Conservation (phyloP, 345 rosid genomes). For the Dipteronia dyeriana region DNA sequence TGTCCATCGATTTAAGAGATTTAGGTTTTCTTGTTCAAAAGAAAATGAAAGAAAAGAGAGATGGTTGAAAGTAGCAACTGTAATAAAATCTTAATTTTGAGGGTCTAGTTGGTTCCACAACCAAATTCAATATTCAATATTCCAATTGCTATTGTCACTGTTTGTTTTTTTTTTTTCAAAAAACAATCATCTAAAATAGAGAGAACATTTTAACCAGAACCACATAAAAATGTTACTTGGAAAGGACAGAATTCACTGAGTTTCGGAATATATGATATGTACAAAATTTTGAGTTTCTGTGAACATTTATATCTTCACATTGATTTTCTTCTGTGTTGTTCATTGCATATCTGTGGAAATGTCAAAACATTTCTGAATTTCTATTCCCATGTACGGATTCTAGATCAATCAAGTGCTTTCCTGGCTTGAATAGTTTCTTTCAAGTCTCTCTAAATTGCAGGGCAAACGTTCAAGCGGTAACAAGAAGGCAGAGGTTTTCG, state of each 20-base stretch:
- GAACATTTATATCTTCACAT: not conserved
- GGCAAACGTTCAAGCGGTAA: not conserved
- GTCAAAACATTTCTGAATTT: not conserved
- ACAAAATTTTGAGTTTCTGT: not conserved
- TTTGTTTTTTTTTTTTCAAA: not conserved
- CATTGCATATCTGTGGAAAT: not conserved
- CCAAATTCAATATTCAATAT: not conserved
- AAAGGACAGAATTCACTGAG: not conserved
- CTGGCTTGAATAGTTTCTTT: not conserved
- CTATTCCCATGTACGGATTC: not conserved
- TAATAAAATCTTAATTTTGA: not conserved
- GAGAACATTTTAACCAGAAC: not conserved
- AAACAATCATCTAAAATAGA: too few relatives aligned
- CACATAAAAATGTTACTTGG: not conserved
- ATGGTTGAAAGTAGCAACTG: not conserved
- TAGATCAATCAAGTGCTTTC: not conserved
- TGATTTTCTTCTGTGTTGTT: not conserved
- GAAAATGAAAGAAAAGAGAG: not conserved
- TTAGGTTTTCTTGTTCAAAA: not conserved
- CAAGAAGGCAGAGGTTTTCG: constrained; percentile 1
- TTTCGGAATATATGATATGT: not conserved
- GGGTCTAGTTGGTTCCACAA: not conserved
- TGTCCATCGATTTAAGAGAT: not conserved
- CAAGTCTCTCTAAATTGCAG: constrained; percentile 8
- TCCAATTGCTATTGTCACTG: not conserved